Evolutionary conservation across 1,139 yeast genomes (phyloP).

Genomic region (Torulaspora pretoriensis): DNA sequence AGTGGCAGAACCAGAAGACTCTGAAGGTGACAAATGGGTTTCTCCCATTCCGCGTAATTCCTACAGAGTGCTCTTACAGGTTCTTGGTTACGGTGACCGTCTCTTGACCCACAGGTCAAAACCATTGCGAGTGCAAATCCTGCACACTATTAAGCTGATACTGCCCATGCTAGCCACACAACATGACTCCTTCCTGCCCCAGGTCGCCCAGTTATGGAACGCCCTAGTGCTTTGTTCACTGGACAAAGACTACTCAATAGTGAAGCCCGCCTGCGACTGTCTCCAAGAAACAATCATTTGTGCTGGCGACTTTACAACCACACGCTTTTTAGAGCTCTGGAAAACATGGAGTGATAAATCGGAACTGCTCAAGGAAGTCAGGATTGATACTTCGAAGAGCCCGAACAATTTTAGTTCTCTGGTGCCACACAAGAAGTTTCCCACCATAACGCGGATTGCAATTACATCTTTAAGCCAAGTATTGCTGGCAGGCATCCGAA

Average conservation of each 20-base stretch:
- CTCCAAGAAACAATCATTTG: slow-evolving; percentile 40
- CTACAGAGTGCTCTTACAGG: slow-evolving; percentile 55
- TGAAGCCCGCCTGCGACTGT: slow-evolving; percentile 38
- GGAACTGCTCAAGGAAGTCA: slow-evolving; percentile 21
- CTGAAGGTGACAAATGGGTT: slow-evolving; percentile 44
- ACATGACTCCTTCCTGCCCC: slow-evolving; percentile 56
- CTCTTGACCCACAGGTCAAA: slow-evolving; percentile 66
- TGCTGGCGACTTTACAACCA: slow-evolving; percentile 50
- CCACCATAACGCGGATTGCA: slow-evolving; percentile 26
- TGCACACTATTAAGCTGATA: slow-evolving; percentile 47
- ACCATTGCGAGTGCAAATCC: slow-evolving; percentile 51
- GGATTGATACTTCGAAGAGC: neutral
- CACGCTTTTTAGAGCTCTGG: slow-evolving; percentile 49
- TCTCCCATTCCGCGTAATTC: slow-evolving; percentile 59
- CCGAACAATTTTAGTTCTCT: slow-evolving; percentile 9
- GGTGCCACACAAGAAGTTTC: slow-evolving; percentile 13
- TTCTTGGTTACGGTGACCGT: slow-evolving; percentile 66
- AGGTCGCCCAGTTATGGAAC: slow-evolving; percentile 71
- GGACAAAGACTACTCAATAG: slow-evolving; percentile 40
- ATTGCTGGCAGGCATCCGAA: slow-evolving; percentile 26
- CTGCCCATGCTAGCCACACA: slow-evolving; percentile 65
- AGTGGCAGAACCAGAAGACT: slow-evolving; percentile 2
- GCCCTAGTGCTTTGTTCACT: slow-evolving; percentile 41
- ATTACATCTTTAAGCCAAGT: slow-evolving; percentile 22
- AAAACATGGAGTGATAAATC: slow-evolving; percentile 24